These are phyloP conservation scores for Hyphodiscus hymeniophilus DNA, from an alignment of 495 filamentous ascomycete species.

Conservation along the genomic window DNA sequence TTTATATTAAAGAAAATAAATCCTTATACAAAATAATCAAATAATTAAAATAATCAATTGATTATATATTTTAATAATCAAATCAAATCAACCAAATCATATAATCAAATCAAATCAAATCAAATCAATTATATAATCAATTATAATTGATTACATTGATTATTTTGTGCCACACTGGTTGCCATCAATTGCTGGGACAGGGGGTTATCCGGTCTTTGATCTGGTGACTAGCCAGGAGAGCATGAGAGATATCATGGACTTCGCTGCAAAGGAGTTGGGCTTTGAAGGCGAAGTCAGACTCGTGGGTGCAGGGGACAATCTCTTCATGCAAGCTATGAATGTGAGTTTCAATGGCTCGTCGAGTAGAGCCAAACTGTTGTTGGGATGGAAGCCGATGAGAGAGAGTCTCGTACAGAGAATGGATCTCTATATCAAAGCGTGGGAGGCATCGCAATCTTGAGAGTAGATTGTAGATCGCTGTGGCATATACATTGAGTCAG, in stretches of 20 bases:
- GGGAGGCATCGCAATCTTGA: too few species aligned
- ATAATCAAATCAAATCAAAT: too few species aligned
- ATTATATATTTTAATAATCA: too few species aligned
- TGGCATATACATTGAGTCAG: too few species aligned
- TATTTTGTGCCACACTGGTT: too few species aligned
- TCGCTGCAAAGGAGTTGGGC: conserved; percentile 18
- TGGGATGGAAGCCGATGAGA: conserved; percentile 34
- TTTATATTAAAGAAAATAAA: too few species aligned
- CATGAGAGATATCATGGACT: conserved; percentile 23
- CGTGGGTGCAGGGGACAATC: conserved; percentile 20
- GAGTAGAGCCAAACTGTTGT: conserved; percentile 26
- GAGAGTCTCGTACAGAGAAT: conserved; percentile 13
- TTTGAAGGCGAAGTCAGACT: conserved; percentile 24
- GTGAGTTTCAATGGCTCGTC: conserved; percentile 21
- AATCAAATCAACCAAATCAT: too few species aligned
- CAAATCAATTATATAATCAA: too few species aligned
- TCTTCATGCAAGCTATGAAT: conserved; percentile 24
- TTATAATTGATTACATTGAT: too few species aligned
- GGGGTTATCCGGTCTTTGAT: conserved; percentile 36
- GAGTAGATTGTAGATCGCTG: too few species aligned
- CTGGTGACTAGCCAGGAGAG: conserved; percentile 27
- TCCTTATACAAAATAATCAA: too few species aligned
- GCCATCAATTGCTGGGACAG: conserved; percentile 23
- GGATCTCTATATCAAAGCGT: conserved; percentile 10
- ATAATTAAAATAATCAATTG: too few species aligned